Base-by-base conservation (phyloP, 1,284 basidiomycete species). In the Veloporphyrellus conicus region DNA sequence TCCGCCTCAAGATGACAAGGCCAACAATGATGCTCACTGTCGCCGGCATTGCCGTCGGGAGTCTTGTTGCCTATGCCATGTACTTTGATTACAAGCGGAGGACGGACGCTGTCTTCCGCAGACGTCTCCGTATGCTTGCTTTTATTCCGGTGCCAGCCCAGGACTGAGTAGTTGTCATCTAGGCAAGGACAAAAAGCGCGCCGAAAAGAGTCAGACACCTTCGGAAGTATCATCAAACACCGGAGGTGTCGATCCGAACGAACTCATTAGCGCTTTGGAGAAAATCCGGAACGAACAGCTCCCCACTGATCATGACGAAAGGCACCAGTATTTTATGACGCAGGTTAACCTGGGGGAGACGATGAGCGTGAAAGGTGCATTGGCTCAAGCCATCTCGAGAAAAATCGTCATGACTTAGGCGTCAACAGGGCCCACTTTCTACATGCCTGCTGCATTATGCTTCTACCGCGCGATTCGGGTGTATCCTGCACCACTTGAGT, bases 11-110 rank as follows among this genome's bases (percentile, higher is more conserved):
- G 56, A 78, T 76, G 75, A 63, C 65, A 58, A 71, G 70, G 64
- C 62, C 71, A 37, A 59, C 70, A 52, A 71, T 66, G 50, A 58
- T 73, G 49, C 64, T 81, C 66, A 79, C 88, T 53, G 75, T 86
- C 62, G 79, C 86, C 41, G 80, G 83, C 45, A 72, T 86, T 60
- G 80, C 87, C 28, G 70, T 82, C 39, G 75, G 81, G 22, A 81
- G 82, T 42, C 62, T 87, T 35, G 68, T 87, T 43, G 88, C 82
- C 16, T 96, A 95, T 67, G 89, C 86, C 31, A 75, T 82, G 49
- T 98, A 94, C 72, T 99, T 98, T 66, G 95, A 99, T 78, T 87
- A 96, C 76, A 90, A 82, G 72, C 84, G 95, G 48, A 81, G 93
- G 60, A 93, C 88, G 67, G 92, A 97, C 66, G 70, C 78, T 33